Evolutionary conservation across 2,329 filamentous ascomycete genomes (phyloP), one percentile per base, ranked within the genome.

Genomic region (Orbilia brochopaga): DNA sequence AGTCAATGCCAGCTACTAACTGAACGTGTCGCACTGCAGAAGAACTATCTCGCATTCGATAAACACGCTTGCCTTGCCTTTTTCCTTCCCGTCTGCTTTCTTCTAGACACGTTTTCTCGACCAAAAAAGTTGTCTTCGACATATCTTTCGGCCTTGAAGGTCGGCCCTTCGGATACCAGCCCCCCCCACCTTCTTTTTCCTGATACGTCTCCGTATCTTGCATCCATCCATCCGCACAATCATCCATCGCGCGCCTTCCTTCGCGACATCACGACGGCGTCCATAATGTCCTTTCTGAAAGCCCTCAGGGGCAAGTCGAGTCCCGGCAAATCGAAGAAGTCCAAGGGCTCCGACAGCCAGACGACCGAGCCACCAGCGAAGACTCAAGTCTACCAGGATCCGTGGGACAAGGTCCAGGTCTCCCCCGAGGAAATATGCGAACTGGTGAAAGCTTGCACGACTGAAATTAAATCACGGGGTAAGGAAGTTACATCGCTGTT

Each of bases 401-500:
- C 91, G 74, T 99, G 92, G 86, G 85, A 87, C 74, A 89, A 93
- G 78, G 90, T 85, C 61, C 86, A 88, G 52, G 88, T 99, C 75
- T 88, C 91, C 59, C 90, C 92, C 3, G 91, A 96, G 75, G 94
- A 99, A 81, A 88, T 99, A 53, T 88, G 92, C 77, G 92, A 96
- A 78, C 82, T 99, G 74, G 83, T 97, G 57, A 86, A 88, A 78
- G 87, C 88, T 75, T 97, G 92, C 81, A 95, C 92, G 10, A 85
- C 88, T 63, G 94, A 99, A 82, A 86, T 99, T 80, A 99, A 97
- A 82, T 89, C 90, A 72, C 86, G 92, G 90, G 93, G 93, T 96
- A 87, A 76, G 86, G 48, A 73, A 76, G 21, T 32, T 55, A 6
- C 23, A 10, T 32, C 48, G 21, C 35, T 42, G 4, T 51, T 51